Evolutionary conservation across 2,329 filamentous ascomycete species (phyloP), one percentile per base, ranked within the genome.

Genomic region (Botrytis pseudocinerea): DNA sequence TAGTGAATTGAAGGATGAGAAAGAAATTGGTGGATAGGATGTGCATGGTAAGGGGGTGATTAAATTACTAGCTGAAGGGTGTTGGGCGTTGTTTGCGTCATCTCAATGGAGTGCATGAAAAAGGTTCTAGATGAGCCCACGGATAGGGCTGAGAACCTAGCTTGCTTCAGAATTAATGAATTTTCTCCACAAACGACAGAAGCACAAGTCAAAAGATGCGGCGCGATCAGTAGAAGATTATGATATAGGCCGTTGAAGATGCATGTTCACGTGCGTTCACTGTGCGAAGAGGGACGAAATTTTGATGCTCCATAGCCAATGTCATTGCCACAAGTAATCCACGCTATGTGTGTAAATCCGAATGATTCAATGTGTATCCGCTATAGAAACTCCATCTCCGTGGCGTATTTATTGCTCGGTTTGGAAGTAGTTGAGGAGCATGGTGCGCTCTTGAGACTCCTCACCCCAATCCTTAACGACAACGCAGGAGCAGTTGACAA

Each of bases 401-500:
- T 74, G 68, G 72, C 69, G 69, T 76, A 75, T 76, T 87, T 91
- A 91, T 84, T 91, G 89, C 85, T 91, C 89, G 85, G 94, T 97
- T 89, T 97, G 93, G 95, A 99, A 98, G 93, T 99, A 99, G 92
- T 99, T 97, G 86, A 99, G 94, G 85, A 99, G 93, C 87, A 98
- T 94, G 83, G 92, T 94, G 84, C 96, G 95, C 91, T 99, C 96
- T 89, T 97, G 95, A 80, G 93, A 97, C 90, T 99, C 96, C 91
- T 98, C 96, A 90, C 96, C 96, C 96, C 96, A 99, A 87, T 99
- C 95, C 89, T 96, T 95, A 83, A 99, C 96, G 77, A 99, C 96
- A 82, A 99, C 96, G 90, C 96, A 98, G 83, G 95, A 98, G 94
- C 96, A 99, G 93, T 99, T 99, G 89, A 99, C 96, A 81, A 99